Evolutionary conservation across 441 rosid genomes (phyloP), one percentile per base, ranked within the genome.

Genomic region (Populus hybrid): DNA sequence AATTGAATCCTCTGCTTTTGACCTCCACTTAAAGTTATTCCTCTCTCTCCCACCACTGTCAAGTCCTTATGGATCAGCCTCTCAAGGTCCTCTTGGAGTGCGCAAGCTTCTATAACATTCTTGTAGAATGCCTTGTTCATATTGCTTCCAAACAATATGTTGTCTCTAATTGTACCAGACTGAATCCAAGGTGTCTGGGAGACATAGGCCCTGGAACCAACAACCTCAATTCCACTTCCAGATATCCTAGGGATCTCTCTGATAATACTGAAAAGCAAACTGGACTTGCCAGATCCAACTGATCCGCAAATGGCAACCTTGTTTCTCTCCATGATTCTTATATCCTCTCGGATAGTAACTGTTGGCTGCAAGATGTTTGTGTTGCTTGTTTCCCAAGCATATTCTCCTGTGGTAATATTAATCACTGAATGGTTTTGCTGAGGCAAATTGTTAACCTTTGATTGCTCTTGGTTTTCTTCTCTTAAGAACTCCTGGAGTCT

Each of bases 151-250:
- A 88, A 89, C 78, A 87, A 23, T 67, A 92, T 81, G 67, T 92
- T 92, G 68, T 89, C 93, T 79, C 86, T 85, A 42, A 87, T 77
- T 4, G 84, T 90, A 14, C 92, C 89, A 0, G 93, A 86, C 74
- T 87, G 95, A 82, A 87, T 86, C 95, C 97, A 92, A 32, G 93
- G 82, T 30, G 88, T 86, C 69, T 92, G 92, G 2, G 93, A 88
- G 18, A 90, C 93, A 79, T 89, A 88, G 73, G 91, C 91, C 77
- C 80, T 83, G 42, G 77, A 85, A 65, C 90, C 95, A 57, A 81
- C 63, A 10, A 88, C 86, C 77, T 76, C 83, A 24, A 78, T 81
- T 46, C 68, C 89, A 14, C 74, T 83, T 70, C 94, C 91, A 14
- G 85, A 84, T 59, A 83, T 86, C 84, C 81, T 85, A 2, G 90